Evolutionary conservation across 2,329 filamentous ascomycete genomes (phyloP), one percentile per base, ranked within the genome.

Genomic region (Metarhizium brunneum): DNA sequence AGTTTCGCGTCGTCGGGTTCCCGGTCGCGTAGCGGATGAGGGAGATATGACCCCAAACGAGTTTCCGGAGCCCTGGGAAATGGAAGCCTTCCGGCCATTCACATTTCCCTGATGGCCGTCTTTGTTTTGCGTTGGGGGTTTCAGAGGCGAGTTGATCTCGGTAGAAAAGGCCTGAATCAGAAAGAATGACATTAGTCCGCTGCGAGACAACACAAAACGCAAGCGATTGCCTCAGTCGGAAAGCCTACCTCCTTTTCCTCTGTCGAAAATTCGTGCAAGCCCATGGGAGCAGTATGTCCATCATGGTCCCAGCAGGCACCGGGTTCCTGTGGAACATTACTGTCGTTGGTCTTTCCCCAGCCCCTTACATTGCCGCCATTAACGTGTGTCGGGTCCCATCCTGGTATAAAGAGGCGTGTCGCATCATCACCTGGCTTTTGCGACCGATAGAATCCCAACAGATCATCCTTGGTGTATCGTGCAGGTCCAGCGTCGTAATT

Each of bases 131-230:
- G 84, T 82, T 20, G 89, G 88, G 8, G 89, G 87, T 72, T 97
- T 97, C 62, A 96, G 77, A 38, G 91, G 88, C 40, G 94, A 96
- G 70, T 97, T 99, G 67, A 99, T 91, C 60, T 95, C 94, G 52
- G 82, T 83, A 52, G 84, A 73, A 71, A 96, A 96, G 60, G 88
- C 76, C 87, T 96, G 69, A 47, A 47, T 10, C 11, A 40, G n/a
- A 55, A 25, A 36, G 43, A 61, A 69, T 56, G 68, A 65, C 59
- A 52, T 20, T 14, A 50, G 29, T 50, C 25, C 8, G 35, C 20
- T 30, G 43, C 4, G 13, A 16, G 18, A 30, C 20, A 59, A 25
- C 47, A 32, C 43, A 20, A 50, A 25, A 16, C 38, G 18, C 18
- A 14, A 20, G 13, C 13, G 8, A 36, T 40, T 7, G 32, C 32